phyloP scores from a whole-genome alignment of 1,139 yeast species.

The Martiniozyma asiatica region DNA sequence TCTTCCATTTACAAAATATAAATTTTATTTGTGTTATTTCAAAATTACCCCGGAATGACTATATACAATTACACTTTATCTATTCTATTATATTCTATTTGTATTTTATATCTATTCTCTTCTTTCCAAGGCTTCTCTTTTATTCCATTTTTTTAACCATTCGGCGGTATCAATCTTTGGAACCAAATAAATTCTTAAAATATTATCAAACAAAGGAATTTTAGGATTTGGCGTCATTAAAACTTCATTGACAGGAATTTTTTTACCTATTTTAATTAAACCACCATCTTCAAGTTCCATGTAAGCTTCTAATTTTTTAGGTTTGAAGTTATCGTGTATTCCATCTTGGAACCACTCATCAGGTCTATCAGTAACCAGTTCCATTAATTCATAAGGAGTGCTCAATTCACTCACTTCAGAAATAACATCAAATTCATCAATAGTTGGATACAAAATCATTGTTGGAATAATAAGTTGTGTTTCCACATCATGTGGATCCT shows the following conservation, averaged over 20 bases:
- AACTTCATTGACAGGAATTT: constrained; percentile 52
- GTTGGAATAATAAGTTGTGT: constrained; percentile 77
- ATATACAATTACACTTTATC: neutral
- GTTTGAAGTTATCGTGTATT: constrained; percentile 45
- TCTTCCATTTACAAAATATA: no score
- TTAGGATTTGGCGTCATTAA: constrained; percentile 51
- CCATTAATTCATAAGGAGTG: constrained; percentile 48
- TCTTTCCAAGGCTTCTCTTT: constrained; percentile 46
- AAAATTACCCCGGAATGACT: no score
- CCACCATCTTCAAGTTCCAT: constrained; percentile 84
- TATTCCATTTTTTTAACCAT: constrained; percentile 63
- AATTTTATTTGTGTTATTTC: no score
- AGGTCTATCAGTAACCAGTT: constrained; percentile 49
- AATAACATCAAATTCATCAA: constrained; percentile 73
- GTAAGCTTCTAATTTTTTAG: constrained; percentile 54
- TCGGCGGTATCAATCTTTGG: constrained; percentile 55
- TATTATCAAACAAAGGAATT: constrained; percentile 69
- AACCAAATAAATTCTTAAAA: constrained; percentile 64
- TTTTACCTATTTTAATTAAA: constrained; percentile 73
- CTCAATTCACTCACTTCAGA: constrained; percentile 62
- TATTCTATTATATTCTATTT: neutral
- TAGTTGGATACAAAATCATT: constrained; percentile 70
- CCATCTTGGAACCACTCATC: constrained; percentile 61
- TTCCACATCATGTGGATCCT: constrained; percentile 60
- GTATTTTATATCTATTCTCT: constrained; percentile 20